These are phyloP conservation scores for Apophysomyces variabilis DNA, from an alignment of 371 early-diverging fungal genomes.

Conservation along the genomic window DNA sequence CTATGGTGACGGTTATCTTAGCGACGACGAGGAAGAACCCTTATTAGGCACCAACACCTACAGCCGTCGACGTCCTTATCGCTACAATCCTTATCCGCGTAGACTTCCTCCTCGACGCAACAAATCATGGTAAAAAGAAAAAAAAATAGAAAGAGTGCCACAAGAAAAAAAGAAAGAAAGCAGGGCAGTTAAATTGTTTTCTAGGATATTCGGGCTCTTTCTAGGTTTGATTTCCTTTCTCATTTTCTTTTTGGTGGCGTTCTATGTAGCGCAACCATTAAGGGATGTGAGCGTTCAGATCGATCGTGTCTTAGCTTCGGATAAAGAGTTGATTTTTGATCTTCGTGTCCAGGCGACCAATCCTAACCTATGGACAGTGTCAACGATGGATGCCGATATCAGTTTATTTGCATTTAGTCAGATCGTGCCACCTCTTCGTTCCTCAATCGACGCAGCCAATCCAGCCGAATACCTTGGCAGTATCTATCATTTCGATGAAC, in stretches of 20 bases:
- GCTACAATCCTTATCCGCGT: not conserved
- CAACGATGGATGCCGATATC: slow-evolving; percentile 56
- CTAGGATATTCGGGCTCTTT: not conserved
- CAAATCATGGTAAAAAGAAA: slow-evolving; percentile 46
- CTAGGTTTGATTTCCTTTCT: slow-evolving; percentile 1
- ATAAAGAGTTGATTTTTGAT: slow-evolving; percentile 66
- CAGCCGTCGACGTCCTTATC: not conserved
- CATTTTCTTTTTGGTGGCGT: slow-evolving; percentile 18
- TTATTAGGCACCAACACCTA: not conserved
- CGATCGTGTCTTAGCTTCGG: slow-evolving; percentile 61
- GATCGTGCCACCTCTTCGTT: slow-evolving; percentile 18
- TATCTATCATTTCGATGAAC: slow-evolving; percentile 58
- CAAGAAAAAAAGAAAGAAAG: not conserved
- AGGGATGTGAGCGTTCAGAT: slow-evolving; percentile 33
- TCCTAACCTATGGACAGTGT: slow-evolving; percentile 58
- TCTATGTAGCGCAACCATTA: slow-evolving; percentile 32
- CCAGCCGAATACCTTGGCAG: slow-evolving; percentile 62
- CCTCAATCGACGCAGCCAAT: slow-evolving; percentile 11
- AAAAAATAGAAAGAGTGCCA: not conserved
- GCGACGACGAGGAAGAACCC: slow-evolving; percentile 27
- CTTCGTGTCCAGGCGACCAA: slow-evolving; percentile 56
- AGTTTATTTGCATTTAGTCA: slow-evolving; percentile 62
- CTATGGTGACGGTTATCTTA: slow-evolving; percentile 22
- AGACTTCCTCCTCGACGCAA: not conserved
- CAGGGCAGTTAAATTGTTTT: not conserved